phyloP scores from a whole-genome alignment of 208 protist genomes.

The Novymonas esmeraldas region DNA sequence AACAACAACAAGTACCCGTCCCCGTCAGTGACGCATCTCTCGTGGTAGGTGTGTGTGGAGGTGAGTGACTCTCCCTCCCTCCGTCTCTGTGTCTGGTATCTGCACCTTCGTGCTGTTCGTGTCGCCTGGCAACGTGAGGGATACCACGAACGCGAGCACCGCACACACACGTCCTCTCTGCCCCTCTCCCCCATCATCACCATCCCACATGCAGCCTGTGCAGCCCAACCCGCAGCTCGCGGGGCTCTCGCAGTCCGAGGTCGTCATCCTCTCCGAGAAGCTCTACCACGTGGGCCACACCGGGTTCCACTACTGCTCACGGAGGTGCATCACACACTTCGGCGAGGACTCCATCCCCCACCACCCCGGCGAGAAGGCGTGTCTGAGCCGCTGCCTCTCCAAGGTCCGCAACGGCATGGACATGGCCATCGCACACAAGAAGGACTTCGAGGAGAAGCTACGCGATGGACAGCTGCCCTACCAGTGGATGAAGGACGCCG shows the following conservation, averaged over 20 bases:
- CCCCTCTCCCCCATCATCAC: no score
- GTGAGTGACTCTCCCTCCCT: no score
- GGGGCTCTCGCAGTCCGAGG: constrained; percentile 62
- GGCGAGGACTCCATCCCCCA: constrained; percentile 83
- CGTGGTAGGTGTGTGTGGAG: no score
- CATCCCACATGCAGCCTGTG: constrained; percentile 77
- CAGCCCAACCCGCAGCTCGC: constrained; percentile 56
- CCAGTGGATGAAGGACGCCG: constrained; percentile 77
- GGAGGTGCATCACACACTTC: constrained; percentile 76
- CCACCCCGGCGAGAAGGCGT: constrained; percentile 79
- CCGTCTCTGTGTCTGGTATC: no score
- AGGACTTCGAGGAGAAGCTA: constrained; percentile 70
- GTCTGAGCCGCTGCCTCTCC: constrained; percentile 71
- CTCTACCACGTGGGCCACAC: constrained; percentile 59
- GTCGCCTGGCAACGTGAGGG: no score
- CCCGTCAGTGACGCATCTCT: no score
- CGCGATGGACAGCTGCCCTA: constrained; percentile 73
- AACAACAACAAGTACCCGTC: no score
- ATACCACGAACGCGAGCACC: no score
- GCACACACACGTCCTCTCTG: neutral
- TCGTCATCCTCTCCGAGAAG: constrained; percentile 68
- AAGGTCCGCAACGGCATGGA: constrained; percentile 67
- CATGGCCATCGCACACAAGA: constrained; percentile 64
- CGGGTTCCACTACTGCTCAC: constrained; percentile 64
- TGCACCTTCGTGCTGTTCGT: no score